These are phyloP conservation scores for Mollisiaceae sp. DNA, from an alignment of 2,329 filamentous ascomycete species.

Conservation along the genomic window DNA sequence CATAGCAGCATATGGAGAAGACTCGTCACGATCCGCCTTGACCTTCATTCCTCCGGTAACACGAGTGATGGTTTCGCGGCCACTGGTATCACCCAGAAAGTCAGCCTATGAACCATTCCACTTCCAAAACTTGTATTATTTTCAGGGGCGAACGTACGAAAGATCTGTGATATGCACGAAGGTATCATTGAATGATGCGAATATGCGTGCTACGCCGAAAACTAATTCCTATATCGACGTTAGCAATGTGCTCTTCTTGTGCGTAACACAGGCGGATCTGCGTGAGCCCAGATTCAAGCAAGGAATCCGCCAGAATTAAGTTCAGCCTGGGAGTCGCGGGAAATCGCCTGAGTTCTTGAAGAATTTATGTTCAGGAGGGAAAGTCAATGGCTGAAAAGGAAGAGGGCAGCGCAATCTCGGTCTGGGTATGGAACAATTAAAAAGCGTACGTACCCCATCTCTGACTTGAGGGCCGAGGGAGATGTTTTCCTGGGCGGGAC, in stretches of 20 bases:
- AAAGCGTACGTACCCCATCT: conserved; percentile 63
- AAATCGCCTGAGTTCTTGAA: too few species aligned
- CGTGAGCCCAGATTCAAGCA: too few species aligned
- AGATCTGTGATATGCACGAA: conserved; percentile 99
- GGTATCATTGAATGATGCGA: conserved; percentile 73
- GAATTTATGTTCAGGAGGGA: too few species aligned
- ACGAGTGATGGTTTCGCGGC: conserved; percentile 99
- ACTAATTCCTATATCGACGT: conserved; percentile 61
- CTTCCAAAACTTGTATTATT: conserved; percentile 32
- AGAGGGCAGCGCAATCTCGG: too few species aligned
- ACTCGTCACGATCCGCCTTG: conserved; percentile 99
- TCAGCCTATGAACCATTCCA: conserved; percentile 60
- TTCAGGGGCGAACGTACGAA: conserved; percentile 62
- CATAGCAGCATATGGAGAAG: conserved; percentile 99
- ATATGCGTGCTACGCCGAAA: conserved; percentile 81
- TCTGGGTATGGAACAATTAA: too few species aligned
- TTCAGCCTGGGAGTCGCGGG: too few species aligned
- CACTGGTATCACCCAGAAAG: conserved; percentile 76
- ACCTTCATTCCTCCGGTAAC: conserved; percentile 99
- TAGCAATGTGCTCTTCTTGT: conserved; percentile 37
- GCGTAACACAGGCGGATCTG: too few species aligned
- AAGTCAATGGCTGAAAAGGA: too few species aligned
- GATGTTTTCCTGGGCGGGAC: conserved; percentile 94
- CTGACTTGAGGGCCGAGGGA: conserved; percentile 95
- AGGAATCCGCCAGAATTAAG: too few species aligned